These are phyloP conservation scores for Beta corolliflora DNA, from an alignment of 179 eudicot genomes.

Conservation along the genomic window DNA sequence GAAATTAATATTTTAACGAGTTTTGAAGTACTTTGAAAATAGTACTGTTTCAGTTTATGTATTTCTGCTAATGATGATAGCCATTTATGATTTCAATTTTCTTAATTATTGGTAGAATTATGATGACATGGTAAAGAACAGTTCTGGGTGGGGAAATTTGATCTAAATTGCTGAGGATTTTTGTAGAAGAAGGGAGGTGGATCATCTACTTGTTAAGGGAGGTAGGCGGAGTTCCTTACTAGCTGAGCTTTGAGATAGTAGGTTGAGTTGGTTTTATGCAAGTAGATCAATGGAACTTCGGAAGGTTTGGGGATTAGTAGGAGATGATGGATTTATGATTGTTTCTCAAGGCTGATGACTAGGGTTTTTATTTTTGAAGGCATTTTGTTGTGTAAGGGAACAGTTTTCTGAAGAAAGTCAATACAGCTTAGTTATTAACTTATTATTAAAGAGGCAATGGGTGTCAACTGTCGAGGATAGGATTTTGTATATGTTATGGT, in stretches of 20 bases:
- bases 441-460: background rate
- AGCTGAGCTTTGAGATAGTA: background rate
- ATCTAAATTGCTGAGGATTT: background rate
- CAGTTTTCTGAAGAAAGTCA: background rate
- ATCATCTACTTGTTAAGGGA: background rate
- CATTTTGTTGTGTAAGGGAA: background rate
- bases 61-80: too few species aligned
- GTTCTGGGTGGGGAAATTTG: background rate
- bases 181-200: background rate
- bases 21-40: background rate
- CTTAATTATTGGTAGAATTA: too few species aligned
- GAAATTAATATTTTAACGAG: background rate
- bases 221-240: background rate
- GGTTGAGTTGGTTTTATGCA: background rate
- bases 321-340: background rate
- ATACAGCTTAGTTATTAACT: background rate
- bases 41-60: too few species aligned
- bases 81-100: too few species aligned
- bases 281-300: background rate
- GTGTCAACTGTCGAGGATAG: background rate
- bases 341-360: too few species aligned
- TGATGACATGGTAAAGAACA: too few species aligned
- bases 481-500: background rate
- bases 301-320: background rate
- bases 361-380: background rate